Evolutionary conservation across 768 basidiomycete species (phyloP).

Genomic region (Mycena polygramma): DNA sequence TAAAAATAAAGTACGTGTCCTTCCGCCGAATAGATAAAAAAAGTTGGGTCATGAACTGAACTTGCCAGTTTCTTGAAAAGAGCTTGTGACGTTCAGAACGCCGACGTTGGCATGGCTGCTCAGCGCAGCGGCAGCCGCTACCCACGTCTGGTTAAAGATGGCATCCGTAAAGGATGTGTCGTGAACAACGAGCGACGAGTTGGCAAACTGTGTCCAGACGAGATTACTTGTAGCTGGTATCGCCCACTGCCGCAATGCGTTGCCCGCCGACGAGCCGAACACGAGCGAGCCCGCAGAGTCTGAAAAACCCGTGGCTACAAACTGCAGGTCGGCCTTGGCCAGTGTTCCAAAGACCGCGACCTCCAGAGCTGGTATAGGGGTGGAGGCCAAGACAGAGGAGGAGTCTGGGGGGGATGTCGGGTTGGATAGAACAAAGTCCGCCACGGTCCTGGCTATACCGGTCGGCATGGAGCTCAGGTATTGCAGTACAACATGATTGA

Average conservation of each 20-base stretch:
- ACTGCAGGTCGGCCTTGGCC: constrained; percentile 59
- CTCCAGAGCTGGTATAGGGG: constrained; percentile 66
- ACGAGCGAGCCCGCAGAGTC: constrained; percentile 64
- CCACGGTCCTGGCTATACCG: constrained; percentile 60
- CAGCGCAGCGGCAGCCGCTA: constrained; percentile 55
- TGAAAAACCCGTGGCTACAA: constrained; percentile 64
- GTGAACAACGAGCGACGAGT: constrained; percentile 62
- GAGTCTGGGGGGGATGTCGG: constrained; percentile 56
- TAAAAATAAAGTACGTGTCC: constrained; percentile 32
- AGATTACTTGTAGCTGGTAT: constrained; percentile 57
- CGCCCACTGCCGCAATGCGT: constrained; percentile 66
- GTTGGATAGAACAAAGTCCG: constrained; percentile 61
- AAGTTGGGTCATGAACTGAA: constrained; percentile 38
- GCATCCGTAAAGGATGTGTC: constrained; percentile 61
- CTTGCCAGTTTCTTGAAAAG: constrained; percentile 49
- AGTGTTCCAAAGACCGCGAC: constrained; percentile 75
- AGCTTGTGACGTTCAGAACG: constrained; percentile 60
- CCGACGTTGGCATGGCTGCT: constrained; percentile 47
- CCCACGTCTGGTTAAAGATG: constrained; percentile 65
- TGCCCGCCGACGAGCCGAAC: constrained; percentile 69
- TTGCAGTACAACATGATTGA: constrained; percentile 69
- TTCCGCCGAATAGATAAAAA: constrained; percentile 24
- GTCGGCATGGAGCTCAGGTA: constrained; percentile 68
- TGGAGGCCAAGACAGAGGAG: constrained; percentile 56
- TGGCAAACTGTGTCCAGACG: constrained; percentile 66